Base-by-base conservation (phyloP, 352 stramenopile species). In the Lagenidium sp. region DNA sequence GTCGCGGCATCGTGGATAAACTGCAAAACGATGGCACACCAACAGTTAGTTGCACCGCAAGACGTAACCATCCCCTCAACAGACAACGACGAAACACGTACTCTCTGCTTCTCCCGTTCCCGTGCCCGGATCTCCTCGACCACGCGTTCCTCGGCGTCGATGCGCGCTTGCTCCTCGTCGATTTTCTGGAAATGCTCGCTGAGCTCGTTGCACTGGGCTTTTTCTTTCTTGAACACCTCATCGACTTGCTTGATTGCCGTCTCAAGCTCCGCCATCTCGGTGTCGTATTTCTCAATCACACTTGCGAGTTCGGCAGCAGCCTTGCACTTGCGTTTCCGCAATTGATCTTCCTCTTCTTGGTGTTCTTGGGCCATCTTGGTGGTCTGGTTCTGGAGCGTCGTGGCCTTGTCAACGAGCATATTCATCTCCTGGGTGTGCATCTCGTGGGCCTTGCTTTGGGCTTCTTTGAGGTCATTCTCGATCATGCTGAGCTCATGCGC, bases 141-240 rank as follows among this genome's bases (percentile, higher is more conserved):
- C 26, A 91, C 63, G 18, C 64, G 63, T 54, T 92, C 79, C 36
- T 94, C 82, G 2, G 70, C 63, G 41, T 87, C 79, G 32, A 90
- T 90, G n/a, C 78, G 77, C 22, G 65, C 67, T 48, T 92, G 82
- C 51, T 95, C 80, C 44, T 87, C 77, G 44, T 94, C 82, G 40
- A 91, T 85, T 65, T 86, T 89, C 41, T 79, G 59, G 51, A 95
- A 95, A 44, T 94, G 77, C 30, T 92, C 75, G 34, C 86, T 68
- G 8, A 95, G 61, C 54, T 88, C 66, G 8, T 77, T 44, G 28
- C 82, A 82, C 47, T 87, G 58, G 26, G 55, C 61, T 8, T 52
- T 37, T 42, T 95, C 80, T 3, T 59, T 44, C 42, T 59, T 40
- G 44, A 81, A 81, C 6, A 41, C 60, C 1, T 47, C 18, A 38